A percentile compares a stretch with the other conserved stretches of the same genome.
phyloP scores from a whole-genome alignment of 1,284 basidiomycete genomes.

The Ceratobasidium sp. region DNA sequence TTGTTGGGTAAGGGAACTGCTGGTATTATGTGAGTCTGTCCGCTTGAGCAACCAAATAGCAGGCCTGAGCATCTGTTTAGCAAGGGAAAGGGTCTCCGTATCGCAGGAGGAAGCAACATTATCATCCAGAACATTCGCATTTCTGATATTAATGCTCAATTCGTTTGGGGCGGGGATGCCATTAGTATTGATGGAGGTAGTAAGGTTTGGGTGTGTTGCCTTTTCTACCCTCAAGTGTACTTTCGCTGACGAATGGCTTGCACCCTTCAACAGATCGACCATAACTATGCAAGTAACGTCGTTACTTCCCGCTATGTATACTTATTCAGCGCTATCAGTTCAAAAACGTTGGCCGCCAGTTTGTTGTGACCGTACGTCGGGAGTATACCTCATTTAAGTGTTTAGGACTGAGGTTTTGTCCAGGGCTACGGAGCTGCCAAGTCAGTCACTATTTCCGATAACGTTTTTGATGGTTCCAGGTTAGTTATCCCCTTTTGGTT shows the following conservation, averaged over 20 bases:
- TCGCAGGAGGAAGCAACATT: conserved; percentile 24
- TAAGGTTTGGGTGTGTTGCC: conserved; percentile 50
- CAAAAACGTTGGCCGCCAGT: conserved; percentile 40
- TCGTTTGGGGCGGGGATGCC: conserved; percentile 53
- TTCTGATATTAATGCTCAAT: conserved; percentile 50
- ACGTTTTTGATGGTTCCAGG: conserved; percentile 38
- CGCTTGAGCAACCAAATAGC: too few relatives aligned
- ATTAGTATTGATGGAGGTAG: conserved; percentile 48
- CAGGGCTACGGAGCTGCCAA: conserved; percentile 27
- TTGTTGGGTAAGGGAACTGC: conserved; percentile 52
- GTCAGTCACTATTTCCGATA: conserved; percentile 29
- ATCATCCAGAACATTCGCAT: conserved; percentile 50
- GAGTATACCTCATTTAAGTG: not conserved
- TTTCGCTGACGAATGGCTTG: too few relatives aligned
- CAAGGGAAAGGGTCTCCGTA: conserved; percentile 39
- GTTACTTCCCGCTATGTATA: not conserved
- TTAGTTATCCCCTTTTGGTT: conserved; percentile 5
- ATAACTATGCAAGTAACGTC: conserved; percentile 44
- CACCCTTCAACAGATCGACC: conserved; percentile 50
- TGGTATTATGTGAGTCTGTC: conserved; percentile 43
- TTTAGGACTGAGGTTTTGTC: too few relatives aligned
- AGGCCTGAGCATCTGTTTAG: conserved; percentile 6
- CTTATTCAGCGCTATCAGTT: conserved; percentile 2
- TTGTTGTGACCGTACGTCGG: conserved; percentile 36
- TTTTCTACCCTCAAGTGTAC: not conserved